These are phyloP conservation scores for Penicillium daleae DNA, from an alignment of 495 filamentous ascomycete genomes.

Conservation along the genomic window DNA sequence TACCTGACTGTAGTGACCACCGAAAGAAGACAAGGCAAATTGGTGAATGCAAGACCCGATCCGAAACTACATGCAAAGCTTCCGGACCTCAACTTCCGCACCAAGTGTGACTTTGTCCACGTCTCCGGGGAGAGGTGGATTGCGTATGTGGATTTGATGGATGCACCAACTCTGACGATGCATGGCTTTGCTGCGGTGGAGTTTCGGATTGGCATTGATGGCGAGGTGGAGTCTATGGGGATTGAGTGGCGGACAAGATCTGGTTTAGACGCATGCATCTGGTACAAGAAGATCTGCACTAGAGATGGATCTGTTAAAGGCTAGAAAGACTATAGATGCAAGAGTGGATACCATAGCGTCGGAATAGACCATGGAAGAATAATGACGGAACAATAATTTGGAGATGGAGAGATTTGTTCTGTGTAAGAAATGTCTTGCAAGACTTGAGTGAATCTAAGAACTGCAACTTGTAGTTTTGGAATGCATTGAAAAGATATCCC, in stretches of 20 bases:
- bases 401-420: neutral
- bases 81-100: neutral
- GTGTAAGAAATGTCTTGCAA: neutral
- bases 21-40: neutral
- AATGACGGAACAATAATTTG: neutral
- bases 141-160: neutral
- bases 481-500: neutral
- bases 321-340: neutral
- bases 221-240: neutral
- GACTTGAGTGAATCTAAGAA: neutral
- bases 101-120: constrained; percentile 1
- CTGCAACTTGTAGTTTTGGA: neutral
- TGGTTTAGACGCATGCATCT: neutral
- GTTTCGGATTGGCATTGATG: constrained; percentile 2
- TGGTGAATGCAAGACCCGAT: neutral
- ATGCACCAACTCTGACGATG: neutral
- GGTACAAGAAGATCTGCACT: neutral
- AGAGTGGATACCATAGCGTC: neutral
- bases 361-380: neutral
- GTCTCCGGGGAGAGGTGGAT: constrained; percentile 5
- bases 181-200: constrained; percentile 2
- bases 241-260: neutral
- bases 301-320: neutral
- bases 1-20: neutral
- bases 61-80: neutral